phyloP scores from a whole-genome alignment of 2,329 filamentous ascomycete species.

The Fusarium ramigenum region DNA sequence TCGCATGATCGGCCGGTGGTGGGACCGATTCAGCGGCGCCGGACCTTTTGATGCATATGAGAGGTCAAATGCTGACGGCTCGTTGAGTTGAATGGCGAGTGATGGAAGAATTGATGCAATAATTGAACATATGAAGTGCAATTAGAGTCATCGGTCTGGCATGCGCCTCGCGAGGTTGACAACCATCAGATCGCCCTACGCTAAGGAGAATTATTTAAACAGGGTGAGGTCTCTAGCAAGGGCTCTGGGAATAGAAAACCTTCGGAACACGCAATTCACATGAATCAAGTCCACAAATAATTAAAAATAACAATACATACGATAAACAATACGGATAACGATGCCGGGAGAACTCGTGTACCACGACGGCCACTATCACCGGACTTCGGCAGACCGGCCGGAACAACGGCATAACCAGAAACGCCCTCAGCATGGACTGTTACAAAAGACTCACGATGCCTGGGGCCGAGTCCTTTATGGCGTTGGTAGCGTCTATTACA shows the following conservation, averaged over 20 bases:
- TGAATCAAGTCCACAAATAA: neutral
- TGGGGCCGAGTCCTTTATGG: slow-evolving; percentile 54
- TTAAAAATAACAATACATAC: slow-evolving; percentile 4
- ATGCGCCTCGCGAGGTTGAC: slow-evolving; percentile 16
- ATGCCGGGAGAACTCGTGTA: slow-evolving; percentile 44
- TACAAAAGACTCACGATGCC: slow-evolving; percentile 48
- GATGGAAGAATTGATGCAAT: slow-evolving; percentile 5
- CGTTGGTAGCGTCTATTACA: slow-evolving; percentile 52
- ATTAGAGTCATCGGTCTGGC: slow-evolving; percentile 18
- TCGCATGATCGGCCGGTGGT: slow-evolving; percentile 37
- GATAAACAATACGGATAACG: neutral
- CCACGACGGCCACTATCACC: slow-evolving; percentile 46
- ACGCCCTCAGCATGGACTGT: slow-evolving; percentile 36
- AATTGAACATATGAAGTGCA: slow-evolving; percentile 8
- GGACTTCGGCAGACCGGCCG: slow-evolving; percentile 20
- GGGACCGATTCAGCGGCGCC: slow-evolving; percentile 14
- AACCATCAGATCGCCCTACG: neutral
- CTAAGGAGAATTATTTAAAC: slow-evolving; percentile 18
- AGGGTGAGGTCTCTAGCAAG: neutral
- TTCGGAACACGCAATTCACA: neutral
- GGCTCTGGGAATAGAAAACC: neutral
- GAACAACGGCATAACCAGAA: slow-evolving; percentile 12
- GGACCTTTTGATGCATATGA: slow-evolving; percentile 6
- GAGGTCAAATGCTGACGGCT: slow-evolving; percentile 9
- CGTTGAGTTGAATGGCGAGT: slow-evolving; percentile 11